A percentile compares a stretch with the other conserved stretches of the same genome.
These are phyloP conservation scores for Neurospora sp. DNA, from an alignment of 495 filamentous ascomycete genomes.

Conservation along the genomic window DNA sequence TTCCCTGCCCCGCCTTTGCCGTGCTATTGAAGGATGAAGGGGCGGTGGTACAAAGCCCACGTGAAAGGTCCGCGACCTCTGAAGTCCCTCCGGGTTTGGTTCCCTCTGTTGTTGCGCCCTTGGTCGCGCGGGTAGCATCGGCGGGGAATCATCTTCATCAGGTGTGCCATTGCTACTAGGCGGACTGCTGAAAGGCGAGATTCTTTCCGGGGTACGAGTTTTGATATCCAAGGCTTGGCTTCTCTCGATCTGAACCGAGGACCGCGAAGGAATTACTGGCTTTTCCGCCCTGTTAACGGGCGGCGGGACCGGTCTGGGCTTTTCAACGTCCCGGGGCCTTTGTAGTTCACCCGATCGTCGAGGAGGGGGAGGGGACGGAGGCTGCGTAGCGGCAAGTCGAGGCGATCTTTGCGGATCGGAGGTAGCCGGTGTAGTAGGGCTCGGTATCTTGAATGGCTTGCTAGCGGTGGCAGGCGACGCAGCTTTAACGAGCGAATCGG, in stretches of 20 bases:
- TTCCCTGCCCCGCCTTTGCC: conserved; percentile 27
- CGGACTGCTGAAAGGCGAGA: conserved; percentile 86
- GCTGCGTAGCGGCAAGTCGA: conserved; percentile 26
- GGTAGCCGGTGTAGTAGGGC: conserved; percentile 37
- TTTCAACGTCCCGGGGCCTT: conserved; percentile 31
- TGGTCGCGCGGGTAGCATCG: conserved; percentile 34
- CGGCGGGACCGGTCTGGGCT: conserved; percentile 38
- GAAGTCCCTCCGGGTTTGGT: conserved; percentile 7
- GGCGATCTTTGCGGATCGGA: conserved; percentile 35
- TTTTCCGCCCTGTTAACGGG: conserved; percentile 75
- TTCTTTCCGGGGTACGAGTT: conserved; percentile 24
- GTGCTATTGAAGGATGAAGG: conserved; percentile 36
- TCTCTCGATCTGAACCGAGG: conserved; percentile 16
- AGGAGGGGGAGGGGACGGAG: conserved; percentile 46
- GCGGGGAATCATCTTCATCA: conserved; percentile 33
- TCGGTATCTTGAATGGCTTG: conserved; percentile 44
- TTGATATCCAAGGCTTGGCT: conserved; percentile 22
- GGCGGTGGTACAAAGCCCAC: conserved; percentile 38
- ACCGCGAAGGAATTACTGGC: conserved; percentile 48
- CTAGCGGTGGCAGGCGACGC: conserved; percentile 41
- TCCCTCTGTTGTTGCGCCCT: conserved; percentile 11
- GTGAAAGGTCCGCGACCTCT: conserved; percentile 20
- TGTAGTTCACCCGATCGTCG: conserved; percentile 41
- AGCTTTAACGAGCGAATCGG: conserved; percentile 38
- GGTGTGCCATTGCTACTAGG: conserved; percentile 64